These are phyloP conservation scores for Blastobotrys muscicola DNA, from an alignment of 805 yeast genomes.

Conservation along the genomic window DNA sequence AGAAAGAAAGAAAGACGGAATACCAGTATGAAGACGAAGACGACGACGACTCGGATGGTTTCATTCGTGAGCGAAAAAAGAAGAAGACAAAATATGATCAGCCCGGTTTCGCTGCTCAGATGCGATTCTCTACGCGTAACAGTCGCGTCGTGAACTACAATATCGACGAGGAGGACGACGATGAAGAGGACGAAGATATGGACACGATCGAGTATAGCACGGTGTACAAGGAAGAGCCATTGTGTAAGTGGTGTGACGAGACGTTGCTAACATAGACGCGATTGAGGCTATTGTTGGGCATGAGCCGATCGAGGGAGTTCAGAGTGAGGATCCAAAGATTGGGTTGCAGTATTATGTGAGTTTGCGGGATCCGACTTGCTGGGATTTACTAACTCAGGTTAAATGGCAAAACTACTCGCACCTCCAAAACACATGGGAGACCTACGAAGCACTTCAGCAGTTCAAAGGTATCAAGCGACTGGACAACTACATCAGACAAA, in stretches of 20 bases:
- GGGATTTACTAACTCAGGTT: conserved; percentile 35
- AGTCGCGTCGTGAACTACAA: conserved; percentile 64
- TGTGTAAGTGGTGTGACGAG: conserved; percentile 30
- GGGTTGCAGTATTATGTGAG: conserved; percentile 13
- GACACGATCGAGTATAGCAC: conserved; percentile 12
- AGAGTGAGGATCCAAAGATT: conserved; percentile 22
- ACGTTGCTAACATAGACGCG: conserved; percentile 23
- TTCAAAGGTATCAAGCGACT: conserved; percentile 73
- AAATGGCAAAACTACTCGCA: conserved; percentile 89
- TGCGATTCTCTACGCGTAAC: conserved; percentile 71
- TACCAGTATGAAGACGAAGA: conserved; percentile 20
- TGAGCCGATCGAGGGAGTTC: conserved; percentile 34
- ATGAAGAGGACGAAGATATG: conserved; percentile 36
- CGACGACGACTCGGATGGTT: conserved; percentile 17
- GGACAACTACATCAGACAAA: conserved; percentile 82
- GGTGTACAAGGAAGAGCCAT: conserved; percentile 9
- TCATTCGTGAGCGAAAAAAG: conserved; percentile 4
- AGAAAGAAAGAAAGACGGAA: conserved; percentile 8
- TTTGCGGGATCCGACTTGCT: conserved; percentile 42
- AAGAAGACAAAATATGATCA: conserved; percentile 9
- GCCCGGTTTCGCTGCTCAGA: conserved; percentile 17
- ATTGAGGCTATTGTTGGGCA: conserved; percentile 50
- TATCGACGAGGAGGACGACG: conserved; percentile 53
- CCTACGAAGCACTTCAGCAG: conserved; percentile 38
- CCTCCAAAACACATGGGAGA: conserved; percentile 92